phyloP scores from a whole-genome alignment of 2,329 filamentous ascomycete genomes.

The Penicillium sp. region DNA sequence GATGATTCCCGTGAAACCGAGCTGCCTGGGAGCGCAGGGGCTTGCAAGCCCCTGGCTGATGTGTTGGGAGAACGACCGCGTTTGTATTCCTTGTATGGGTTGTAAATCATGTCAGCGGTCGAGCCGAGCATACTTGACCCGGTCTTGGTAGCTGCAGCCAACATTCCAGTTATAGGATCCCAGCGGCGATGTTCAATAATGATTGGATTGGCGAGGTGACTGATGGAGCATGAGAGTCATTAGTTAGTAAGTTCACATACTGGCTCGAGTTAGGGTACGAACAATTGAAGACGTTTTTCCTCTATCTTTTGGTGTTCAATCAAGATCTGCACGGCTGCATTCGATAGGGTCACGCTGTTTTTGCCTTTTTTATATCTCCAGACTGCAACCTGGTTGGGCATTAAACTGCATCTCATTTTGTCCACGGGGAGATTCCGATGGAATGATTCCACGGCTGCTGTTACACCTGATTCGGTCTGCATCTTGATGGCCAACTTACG shows the following conservation, averaged over 20 bases:
- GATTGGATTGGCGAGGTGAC: constrained; percentile 24
- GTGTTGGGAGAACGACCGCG: constrained; percentile 4
- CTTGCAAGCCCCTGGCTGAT: not conserved
- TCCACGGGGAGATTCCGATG: constrained; percentile 30
- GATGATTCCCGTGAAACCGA: not conserved
- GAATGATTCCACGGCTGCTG: constrained; percentile 39
- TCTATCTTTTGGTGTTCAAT: constrained; percentile 19
- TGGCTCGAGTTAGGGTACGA: not conserved
- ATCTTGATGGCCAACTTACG: constrained; percentile 34
- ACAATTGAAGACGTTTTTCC: constrained; percentile 18
- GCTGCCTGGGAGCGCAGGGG: not conserved
- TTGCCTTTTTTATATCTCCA: constrained; percentile 13
- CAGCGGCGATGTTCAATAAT: constrained; percentile 29
- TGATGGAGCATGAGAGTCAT: not conserved
- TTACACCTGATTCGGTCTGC: constrained; percentile 36
- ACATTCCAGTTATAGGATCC: constrained; percentile 26
- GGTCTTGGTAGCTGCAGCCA: constrained; percentile 22
- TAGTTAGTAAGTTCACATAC: not conserved
- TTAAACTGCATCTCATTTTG: constrained; percentile 21
- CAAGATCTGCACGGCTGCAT: constrained; percentile 20
- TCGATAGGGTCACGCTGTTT: constrained; percentile 17
- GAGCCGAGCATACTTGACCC: constrained; percentile 22
- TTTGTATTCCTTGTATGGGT: constrained; percentile 23
- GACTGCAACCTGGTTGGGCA: constrained; percentile 23
- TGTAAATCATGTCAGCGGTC: constrained; percentile 22